Evolutionary conservation across 225 moss, liverwort and hornwort species (phyloP).

Genomic region (Bryum argenteum): DNA sequence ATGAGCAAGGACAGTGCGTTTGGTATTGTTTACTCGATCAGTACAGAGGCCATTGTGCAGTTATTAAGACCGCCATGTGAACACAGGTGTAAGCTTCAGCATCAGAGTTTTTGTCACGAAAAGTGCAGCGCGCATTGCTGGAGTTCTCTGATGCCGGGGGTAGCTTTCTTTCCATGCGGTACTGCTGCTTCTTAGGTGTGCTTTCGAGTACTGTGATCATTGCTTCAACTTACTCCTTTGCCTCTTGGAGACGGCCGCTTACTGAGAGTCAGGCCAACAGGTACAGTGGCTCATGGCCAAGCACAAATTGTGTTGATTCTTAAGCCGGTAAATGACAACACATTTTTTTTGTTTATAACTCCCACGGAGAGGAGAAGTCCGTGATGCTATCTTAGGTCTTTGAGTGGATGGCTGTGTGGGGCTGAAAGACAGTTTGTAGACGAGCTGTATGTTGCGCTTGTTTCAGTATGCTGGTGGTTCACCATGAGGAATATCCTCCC

Average conservation of each 20-base stretch:
- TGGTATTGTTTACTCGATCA: neutral
- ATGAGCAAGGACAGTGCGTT: slow-evolving; percentile 9
- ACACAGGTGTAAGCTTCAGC: neutral
- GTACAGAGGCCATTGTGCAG: neutral
- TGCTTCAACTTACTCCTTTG: neutral
- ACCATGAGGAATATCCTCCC: neutral
- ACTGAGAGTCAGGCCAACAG: neutral
- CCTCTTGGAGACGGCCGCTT: slow-evolving; percentile 18
- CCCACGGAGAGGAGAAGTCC: neutral
- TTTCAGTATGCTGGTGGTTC: neutral
- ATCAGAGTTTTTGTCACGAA: neutral
- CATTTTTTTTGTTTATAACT: neutral
- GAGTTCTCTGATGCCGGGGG: neutral
- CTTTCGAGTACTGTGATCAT: neutral
- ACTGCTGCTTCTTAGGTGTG: neutral
- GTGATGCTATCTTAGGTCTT: neutral
- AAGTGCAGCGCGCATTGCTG: slow-evolving; percentile 10
- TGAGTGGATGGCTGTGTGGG: neutral
- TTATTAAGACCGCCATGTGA: neutral
- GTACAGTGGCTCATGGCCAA: neutral
- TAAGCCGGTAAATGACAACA: neutral
- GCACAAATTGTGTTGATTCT: neutral
- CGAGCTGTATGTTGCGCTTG: neutral
- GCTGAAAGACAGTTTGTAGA: neutral
- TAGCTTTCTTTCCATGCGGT: neutral